A percentile compares a stretch with the other conserved stretches of the same genome.
phyloP scores from a whole-genome alignment of 345 rosid genomes.

The Lepidium aucheri region DNA sequence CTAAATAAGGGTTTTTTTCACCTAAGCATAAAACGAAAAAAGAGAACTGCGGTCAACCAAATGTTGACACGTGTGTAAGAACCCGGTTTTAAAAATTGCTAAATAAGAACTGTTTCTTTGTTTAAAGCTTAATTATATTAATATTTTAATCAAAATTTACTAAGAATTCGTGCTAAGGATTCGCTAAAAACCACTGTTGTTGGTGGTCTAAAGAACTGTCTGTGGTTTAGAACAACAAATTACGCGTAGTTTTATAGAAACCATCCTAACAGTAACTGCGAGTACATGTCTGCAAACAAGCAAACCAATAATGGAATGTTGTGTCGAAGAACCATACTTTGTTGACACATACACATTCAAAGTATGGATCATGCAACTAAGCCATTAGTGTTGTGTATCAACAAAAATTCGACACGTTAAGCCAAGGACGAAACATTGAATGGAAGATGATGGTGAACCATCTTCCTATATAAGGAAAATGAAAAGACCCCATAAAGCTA shows the following conservation, averaged over 20 bases:
- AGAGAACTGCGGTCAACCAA: too few relatives aligned
- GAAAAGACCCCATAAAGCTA: too few relatives aligned
- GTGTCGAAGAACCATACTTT: constrained; percentile 15
- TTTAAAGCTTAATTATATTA: too few relatives aligned
- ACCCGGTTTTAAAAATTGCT: too few relatives aligned
- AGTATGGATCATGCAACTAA: constrained; percentile 6
- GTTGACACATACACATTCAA: constrained; percentile 12
- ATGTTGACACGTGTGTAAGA: too few relatives aligned
- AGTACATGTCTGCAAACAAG: constrained; percentile 16
- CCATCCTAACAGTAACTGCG: not conserved
- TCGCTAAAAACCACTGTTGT: too few relatives aligned
- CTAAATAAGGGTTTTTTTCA: too few relatives aligned
- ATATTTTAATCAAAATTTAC: too few relatives aligned
- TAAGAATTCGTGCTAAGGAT: too few relatives aligned
- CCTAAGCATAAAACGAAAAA: too few relatives aligned
- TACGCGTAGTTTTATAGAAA: not conserved
- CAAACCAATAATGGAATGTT: constrained; percentile 23
- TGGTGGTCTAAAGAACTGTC: not conserved
- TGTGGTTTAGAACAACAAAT: constrained; percentile 5
- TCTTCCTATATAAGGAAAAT: not conserved
- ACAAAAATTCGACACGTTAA: constrained; percentile 26
- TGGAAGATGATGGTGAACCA: constrained; percentile 22
- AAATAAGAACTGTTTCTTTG: too few relatives aligned
- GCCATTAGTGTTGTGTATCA: constrained; percentile 20
- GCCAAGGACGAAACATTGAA: constrained; percentile 25